These are phyloP conservation scores for Penicillium capsulatum DNA, from an alignment of 2,329 filamentous ascomycete species.

Conservation along the genomic window DNA sequence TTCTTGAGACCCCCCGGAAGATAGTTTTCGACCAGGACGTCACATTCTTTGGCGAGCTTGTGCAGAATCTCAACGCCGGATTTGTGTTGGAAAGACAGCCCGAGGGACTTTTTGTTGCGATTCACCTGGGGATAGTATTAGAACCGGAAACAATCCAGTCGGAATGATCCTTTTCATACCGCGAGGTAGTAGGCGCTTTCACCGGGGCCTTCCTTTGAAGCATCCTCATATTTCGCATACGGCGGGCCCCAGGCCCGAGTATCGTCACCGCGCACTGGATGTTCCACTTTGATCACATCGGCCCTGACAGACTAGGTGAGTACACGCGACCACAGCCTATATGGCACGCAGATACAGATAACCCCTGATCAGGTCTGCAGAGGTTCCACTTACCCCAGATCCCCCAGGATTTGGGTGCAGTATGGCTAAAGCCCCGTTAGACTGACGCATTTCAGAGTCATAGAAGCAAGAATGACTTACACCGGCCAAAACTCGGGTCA, in stretches of 20 bases:
- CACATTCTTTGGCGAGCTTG: slow-evolving; percentile 74
- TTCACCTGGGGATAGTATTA: slow-evolving; percentile 62
- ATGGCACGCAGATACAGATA: no score
- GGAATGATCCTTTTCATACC: slow-evolving; percentile 49
- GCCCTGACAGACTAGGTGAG: slow-evolving; percentile 54
- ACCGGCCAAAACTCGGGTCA: slow-evolving; percentile 92
- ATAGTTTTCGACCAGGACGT: slow-evolving; percentile 96
- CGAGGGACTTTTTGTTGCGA: slow-evolving; percentile 94
- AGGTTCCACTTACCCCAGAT: slow-evolving; percentile 69
- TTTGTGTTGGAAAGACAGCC: slow-evolving; percentile 81
- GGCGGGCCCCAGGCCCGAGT: slow-evolving; percentile 95
- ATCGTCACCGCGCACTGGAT: slow-evolving; percentile 85
- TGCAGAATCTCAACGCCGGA: slow-evolving; percentile 83
- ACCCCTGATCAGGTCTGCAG: background rate
- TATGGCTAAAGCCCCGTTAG: no score
- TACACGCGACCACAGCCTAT: no score
- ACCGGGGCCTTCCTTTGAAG: slow-evolving; percentile 60
- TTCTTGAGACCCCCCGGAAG: slow-evolving; percentile 84
- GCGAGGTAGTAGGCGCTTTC: slow-evolving; percentile 94
- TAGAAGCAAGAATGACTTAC: slow-evolving; percentile 52
- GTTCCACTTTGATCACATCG: slow-evolving; percentile 96
- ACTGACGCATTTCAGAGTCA: background rate
- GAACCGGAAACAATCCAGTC: background rate
- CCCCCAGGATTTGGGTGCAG: slow-evolving; percentile 92
- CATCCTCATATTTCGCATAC: slow-evolving; percentile 71